Evolutionary conservation across 176 grass and related monocot species (phyloP), one percentile per base, ranked within the genome.

Genomic region (maize (Zea mays)): DNA sequence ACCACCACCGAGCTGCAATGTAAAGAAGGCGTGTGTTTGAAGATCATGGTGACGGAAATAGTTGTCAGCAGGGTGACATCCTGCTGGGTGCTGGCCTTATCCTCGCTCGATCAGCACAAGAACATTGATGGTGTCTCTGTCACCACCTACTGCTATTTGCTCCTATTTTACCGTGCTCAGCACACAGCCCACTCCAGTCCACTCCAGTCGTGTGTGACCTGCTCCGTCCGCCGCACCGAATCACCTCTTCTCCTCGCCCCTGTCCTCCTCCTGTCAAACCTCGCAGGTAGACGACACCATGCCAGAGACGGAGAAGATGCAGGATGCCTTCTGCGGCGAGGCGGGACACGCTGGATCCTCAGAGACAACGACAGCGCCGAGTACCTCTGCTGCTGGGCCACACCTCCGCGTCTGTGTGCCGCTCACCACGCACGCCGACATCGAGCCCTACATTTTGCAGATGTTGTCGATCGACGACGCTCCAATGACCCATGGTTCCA

Each of bases 361-460:
- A 71, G 80, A 69, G 83, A 85, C 67, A 97, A 93, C 70, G 86
- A 45, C 5, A 8, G 3, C 27, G 34, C 86, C 15, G 88, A 89
- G 87, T 97, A 97, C 79, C 84, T 97, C 52, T 88, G 42, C 17
- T 15, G 21, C 7, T 42, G 66, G 93, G 93, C 4, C 83, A 77
- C 82, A 90, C 88, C 20, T 91, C 83, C 75, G 72, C 5, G 63
- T 84, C 0, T 89, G 86, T 55, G 86, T 93, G 46, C 93, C 90
- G 39, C 73, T 97, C 39, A 77, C 83, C 41, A 90, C 60, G 58
- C 93, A 97, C 68, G 55, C 49, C 3, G 90, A 93, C 79, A 5
- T 97, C 51, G 93, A 90, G 71, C 86, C 88, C 52, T 97, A 93
- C 78, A 97, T 97, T 69, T 70, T 86, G 45, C 91, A 27, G 27